Evolutionary conservation across 805 yeast genomes (phyloP).

Genomic region (Candida ulmi): DNA sequence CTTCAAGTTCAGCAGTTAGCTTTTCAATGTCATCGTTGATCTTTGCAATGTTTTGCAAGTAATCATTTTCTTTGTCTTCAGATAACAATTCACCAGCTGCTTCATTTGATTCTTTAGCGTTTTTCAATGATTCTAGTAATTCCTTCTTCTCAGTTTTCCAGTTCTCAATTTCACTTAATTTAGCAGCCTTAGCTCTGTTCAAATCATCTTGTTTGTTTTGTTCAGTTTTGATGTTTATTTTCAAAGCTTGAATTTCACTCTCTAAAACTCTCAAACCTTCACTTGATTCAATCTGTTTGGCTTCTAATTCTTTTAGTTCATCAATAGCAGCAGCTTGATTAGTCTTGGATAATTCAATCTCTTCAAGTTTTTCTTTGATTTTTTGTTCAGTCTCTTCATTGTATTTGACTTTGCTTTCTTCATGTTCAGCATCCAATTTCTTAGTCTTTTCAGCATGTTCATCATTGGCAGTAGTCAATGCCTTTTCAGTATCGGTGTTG

Average conservation of each 20-base stretch:
- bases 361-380: slow-evolving; percentile 13
- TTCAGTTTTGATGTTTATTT: slow-evolving; percentile 12
- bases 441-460: slow-evolving; percentile 13
- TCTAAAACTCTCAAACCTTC: slow-evolving; percentile 15
- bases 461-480: slow-evolving; percentile 12
- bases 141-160: slow-evolving; percentile 16
- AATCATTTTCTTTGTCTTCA: slow-evolving; percentile 3
- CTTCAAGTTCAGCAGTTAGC: slow-evolving; percentile 2
- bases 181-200: slow-evolving; percentile 8
- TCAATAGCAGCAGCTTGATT: slow-evolving; percentile 15
- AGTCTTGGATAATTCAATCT: slow-evolving; percentile 17
- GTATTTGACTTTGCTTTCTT: slow-evolving; percentile 14
- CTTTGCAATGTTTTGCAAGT: slow-evolving; percentile 1
- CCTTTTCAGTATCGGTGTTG: slow-evolving; percentile 9
- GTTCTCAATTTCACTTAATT: slow-evolving; percentile 13
- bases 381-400: slow-evolving; percentile 19
- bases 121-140: slow-evolving; percentile 5
- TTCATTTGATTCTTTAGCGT: neutral
- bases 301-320: slow-evolving; percentile 20
- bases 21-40: slow-evolving; percentile 5
- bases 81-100: neutral
- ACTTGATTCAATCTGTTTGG: slow-evolving; percentile 18
- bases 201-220: slow-evolving; percentile 15
- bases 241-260: slow-evolving; percentile 13
- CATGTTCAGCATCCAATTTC: slow-evolving; percentile 19